Base-by-base conservation (phyloP, 164 flowering plant genomes). In the Sedum album region DNA sequence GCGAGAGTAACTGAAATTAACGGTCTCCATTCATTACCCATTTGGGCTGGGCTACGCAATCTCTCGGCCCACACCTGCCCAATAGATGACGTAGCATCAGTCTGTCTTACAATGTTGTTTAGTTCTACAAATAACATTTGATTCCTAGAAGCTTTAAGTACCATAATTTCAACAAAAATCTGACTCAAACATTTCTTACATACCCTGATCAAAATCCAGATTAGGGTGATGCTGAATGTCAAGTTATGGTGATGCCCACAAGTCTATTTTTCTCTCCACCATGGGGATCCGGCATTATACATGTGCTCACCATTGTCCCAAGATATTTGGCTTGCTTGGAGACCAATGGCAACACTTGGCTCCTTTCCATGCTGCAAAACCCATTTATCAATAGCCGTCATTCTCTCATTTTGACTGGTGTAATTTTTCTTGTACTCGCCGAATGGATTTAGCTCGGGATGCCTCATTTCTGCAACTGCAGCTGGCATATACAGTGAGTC, bases 401-500 rank as follows among this genome's bases (percentile, higher is more conserved):
- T 74, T 70, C 79, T 80, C 2, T 82, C 90, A 69, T 78, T 72
- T 49, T 83, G 88, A 55, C 65, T 74, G 9, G 67, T 18, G 62
- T 79, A 77, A 26, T 72, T 49, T 69, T 72, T 83, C 66, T 71
- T 75, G 68, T 57, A 67, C 66, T 80, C 80, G 28, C 92, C 90
- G 77, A 80, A 85, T 57, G 96, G 97, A 53, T 88, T 44, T 44
- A 44, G 17, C 48, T 18, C 48, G 4, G 48, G 48, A 44, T 11
- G 48, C 17, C 18, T 44, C 17, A 44, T 14, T 44, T 44, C 48
- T 44, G 48, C 48, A 44, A 44, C 48, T 44, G 48, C 48, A 44
- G 97, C 90, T 51, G 97, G 91, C 85, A 86, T 87, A 80, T 94
- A 94, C 48, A 44, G 11, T 0, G 96, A 83, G 75, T 94, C 99